Base-by-base conservation (phyloP, 768 basidiomycete species). In the Coprinellus micaceus region DNA sequence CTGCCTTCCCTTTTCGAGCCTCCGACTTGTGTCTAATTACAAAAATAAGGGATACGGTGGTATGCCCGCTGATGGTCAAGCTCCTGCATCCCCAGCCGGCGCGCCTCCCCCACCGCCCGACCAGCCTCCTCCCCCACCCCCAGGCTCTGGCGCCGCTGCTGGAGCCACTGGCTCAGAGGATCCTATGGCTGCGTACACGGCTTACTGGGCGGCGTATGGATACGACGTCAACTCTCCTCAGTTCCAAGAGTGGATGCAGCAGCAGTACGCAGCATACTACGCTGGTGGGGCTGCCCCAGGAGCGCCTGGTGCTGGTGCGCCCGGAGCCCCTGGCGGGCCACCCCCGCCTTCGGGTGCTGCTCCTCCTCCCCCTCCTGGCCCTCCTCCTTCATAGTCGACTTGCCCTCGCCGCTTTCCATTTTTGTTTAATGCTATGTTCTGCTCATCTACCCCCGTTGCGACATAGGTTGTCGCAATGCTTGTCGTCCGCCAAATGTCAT, bases 161-260 rank as follows among this genome's bases (percentile, higher is more conserved):
- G 71, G 75, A 54, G 74, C 73, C 74, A 25, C 64, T 74, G 63
- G 64, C 75, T 6, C 74, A 74, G 2, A 68, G 78, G 49, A 72
- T 74, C 1, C 43, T 10, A 44, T 44, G 43, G 83, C 85, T 45
- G 81, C 85, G 2, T 85, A 82, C 47, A 74, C 80, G 43, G 76
- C 82, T 33, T 84, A 83, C 66, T 85, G 84, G 90, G 86, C 90
- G 59, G 85, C 86, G 4, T 91, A 89, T 64, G 90, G 90, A 12
- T 92, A 92, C 68, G 91, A 93, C 63, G 86, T 91, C 56, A 92
- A 91, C 66, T 88, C 91, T 3, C 65, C 80, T 2, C 82, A 91
- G 62, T 92, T 91, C 68, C 91, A 89, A 67, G 82, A 88, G 63
- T 91, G 90, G 90, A 82, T 82, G 33, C 82, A 85, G 12, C 82